Evolutionary conservation across 306 rosid genomes (phyloP).

Genomic region (Oemleria cerasiformis): DNA sequence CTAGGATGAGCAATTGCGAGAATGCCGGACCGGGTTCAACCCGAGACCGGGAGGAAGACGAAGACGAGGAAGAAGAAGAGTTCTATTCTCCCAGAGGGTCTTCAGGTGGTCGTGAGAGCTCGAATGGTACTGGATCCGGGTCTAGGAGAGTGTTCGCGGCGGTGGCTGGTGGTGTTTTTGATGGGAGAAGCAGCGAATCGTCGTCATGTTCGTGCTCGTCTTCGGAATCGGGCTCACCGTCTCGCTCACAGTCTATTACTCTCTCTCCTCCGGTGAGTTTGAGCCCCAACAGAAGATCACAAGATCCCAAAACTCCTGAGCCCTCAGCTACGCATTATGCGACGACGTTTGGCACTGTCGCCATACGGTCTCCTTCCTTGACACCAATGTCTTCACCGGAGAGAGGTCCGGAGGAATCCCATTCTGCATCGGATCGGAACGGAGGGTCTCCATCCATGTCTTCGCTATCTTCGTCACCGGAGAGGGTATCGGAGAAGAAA

Average conservation of each 20-base stretch:
- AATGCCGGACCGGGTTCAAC: conserved; percentile 28
- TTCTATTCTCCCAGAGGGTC: conserved; percentile 91
- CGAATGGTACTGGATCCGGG: conserved; percentile 50
- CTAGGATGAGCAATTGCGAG: conserved; percentile 8
- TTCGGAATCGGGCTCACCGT: conserved; percentile 60
- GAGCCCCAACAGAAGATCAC: conserved; percentile 31
- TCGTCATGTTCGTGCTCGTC: conserved; percentile 50
- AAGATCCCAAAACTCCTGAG: conserved; percentile 18
- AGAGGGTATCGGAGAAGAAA: conserved; percentile 12
- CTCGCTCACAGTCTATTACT: conserved; percentile 52
- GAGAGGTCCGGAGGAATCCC: conserved; percentile 17
- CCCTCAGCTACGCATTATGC: conserved; percentile 9
- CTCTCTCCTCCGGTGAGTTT: conserved; percentile 37
- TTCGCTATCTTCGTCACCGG: conserved; percentile 24
- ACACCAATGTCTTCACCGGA: conserved; percentile 31
- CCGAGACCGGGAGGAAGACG: background rate
- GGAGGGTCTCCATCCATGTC: conserved; percentile 11
- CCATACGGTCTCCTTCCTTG: conserved; percentile 27
- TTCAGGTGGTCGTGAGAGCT: conserved; percentile 33
- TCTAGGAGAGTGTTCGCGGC: conserved; percentile 50
- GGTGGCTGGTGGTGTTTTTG: conserved; percentile 23
- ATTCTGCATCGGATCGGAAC: conserved; percentile 16
- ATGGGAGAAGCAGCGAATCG: conserved; percentile 37
- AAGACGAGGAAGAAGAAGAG: conserved; percentile 66
- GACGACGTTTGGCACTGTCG: conserved; percentile 8